Conservation (phyloP, 2,329 filamentous ascomycete species). For the Malbranchea cinnamomea region DNA sequence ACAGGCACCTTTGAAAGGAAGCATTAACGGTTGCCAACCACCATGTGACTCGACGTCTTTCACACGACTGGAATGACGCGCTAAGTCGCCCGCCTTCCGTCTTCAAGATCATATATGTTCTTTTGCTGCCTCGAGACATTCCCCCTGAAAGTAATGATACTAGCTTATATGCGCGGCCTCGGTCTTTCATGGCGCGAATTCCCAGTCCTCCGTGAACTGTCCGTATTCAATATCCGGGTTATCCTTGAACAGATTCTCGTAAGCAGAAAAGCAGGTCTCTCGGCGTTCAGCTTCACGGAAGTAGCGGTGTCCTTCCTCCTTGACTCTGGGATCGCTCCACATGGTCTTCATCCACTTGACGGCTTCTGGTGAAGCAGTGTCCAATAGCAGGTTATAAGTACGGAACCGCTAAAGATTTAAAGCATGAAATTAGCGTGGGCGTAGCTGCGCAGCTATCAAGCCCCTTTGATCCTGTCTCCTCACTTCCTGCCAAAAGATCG, state of each 20-base stretch:
- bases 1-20: too few species aligned
- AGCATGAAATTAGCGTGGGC: too few species aligned
- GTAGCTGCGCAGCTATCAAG: background rate
- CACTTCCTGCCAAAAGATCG: background rate
- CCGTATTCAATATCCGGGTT: conserved; percentile 15
- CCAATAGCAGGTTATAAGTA: conserved; percentile 17
- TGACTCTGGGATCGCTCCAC: conserved; percentile 19
- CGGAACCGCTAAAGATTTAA: conserved; percentile 18
- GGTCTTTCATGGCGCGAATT: conserved; percentile 12
- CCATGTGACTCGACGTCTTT: too few species aligned
- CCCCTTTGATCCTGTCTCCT: background rate
- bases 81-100: too few species aligned
- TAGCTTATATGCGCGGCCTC: too few species aligned
- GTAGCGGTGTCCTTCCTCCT: conserved; percentile 13
- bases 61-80: too few species aligned
- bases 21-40: too few species aligned
- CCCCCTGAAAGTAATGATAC: too few species aligned
- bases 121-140: too few species aligned
- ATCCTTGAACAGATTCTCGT: conserved; percentile 19
- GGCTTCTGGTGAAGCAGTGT: conserved; percentile 14
- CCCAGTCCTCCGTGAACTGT: conserved; percentile 17
- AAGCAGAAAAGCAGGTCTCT: conserved; percentile 16
- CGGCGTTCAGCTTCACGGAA: conserved; percentile 17
- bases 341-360: conserved; percentile 20
- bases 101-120: too few species aligned